phyloP scores from a whole-genome alignment of 2,329 filamentous ascomycete genomes.

The Epichloe bromicola region DNA sequence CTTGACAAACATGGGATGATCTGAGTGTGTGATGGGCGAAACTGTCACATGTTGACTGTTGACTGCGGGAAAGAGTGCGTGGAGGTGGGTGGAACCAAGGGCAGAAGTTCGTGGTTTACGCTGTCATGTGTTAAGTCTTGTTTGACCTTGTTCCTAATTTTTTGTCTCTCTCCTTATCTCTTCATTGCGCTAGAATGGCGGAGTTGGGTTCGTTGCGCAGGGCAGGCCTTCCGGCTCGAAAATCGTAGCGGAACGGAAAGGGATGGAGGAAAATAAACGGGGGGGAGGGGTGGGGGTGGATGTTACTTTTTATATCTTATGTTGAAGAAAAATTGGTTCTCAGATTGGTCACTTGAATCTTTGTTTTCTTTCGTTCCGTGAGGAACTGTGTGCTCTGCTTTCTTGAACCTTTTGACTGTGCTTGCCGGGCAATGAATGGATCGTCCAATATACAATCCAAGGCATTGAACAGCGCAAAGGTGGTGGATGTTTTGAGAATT shows the following conservation, averaged over 20 bases:
- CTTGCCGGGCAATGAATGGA: too few relatives aligned
- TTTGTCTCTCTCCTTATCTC: slow-evolving; percentile 9
- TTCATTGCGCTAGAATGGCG: slow-evolving; percentile 16
- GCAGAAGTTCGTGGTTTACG: slow-evolving; percentile 2
- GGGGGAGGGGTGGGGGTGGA: background rate
- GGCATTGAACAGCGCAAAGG: too few relatives aligned
- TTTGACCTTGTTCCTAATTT: slow-evolving; percentile 6
- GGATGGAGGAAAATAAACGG: slow-evolving; percentile 6
- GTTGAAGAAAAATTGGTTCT: background rate
- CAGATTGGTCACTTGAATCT: background rate
- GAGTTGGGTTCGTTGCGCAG: slow-evolving; percentile 12
- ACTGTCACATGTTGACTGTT: background rate
- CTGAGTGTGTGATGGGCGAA: background rate
- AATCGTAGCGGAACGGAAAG: slow-evolving; percentile 10
- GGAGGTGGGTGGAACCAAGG: background rate
- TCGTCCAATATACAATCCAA: too few relatives aligned
- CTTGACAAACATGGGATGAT: background rate
- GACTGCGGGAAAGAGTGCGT: background rate
- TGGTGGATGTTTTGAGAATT: too few relatives aligned
- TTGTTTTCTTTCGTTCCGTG: too few relatives aligned
- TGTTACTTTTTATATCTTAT: background rate
- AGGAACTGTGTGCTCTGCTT: too few relatives aligned
- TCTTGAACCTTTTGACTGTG: too few relatives aligned
- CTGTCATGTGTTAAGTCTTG: slow-evolving; percentile 7
- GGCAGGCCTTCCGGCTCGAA: slow-evolving; percentile 7